Evolutionary conservation across 805 yeast genomes (phyloP).

Genomic region (Metschnikowia proteae): DNA sequence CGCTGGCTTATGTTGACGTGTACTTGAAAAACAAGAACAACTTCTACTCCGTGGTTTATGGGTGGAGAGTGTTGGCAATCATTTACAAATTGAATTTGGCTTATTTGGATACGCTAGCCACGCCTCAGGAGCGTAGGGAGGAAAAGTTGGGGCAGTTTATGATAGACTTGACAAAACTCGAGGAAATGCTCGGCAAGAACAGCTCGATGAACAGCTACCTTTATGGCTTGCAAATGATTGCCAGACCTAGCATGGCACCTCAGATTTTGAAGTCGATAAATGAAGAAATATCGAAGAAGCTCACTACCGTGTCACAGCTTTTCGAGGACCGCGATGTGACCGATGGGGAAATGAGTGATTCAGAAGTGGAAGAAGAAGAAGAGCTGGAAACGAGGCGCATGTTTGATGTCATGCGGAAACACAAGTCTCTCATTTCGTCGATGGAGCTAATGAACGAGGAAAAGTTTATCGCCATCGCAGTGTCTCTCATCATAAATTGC

Average conservation of each 20-base stretch:
- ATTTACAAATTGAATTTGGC: slow-evolving; percentile 29
- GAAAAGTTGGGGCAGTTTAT: slow-evolving; percentile 13
- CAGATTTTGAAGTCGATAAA: slow-evolving; percentile 18
- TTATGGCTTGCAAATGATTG: slow-evolving; percentile 22
- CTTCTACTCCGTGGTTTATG: slow-evolving; percentile 26
- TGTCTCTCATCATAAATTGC: slow-evolving; percentile 26
- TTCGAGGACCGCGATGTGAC: slow-evolving; percentile 31
- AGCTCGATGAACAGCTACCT: slow-evolving; percentile 17
- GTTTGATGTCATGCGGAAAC: slow-evolving; percentile 7
- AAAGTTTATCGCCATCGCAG: slow-evolving; percentile 29
- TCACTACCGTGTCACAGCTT: slow-evolving; percentile 21
- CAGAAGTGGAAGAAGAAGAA: not conserved
- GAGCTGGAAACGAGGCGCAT: not conserved
- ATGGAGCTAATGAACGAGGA: slow-evolving; percentile 33
- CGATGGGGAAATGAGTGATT: slow-evolving; percentile 22
- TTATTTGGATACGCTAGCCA: slow-evolving; percentile 21
- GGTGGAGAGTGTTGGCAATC: slow-evolving; percentile 37
- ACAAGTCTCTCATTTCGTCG: slow-evolving; percentile 26
- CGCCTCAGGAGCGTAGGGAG: slow-evolving; percentile 12
- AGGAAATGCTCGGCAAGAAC: slow-evolving; percentile 10
- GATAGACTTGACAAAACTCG: slow-evolving; percentile 16
- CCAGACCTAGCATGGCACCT: slow-evolving; percentile 22
- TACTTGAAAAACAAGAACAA: slow-evolving; percentile 20
- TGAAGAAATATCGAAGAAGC: slow-evolving; percentile 16
- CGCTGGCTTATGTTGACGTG: slow-evolving; percentile 30